Percentiles rank a stretch among this genome's conserved stretches.
phyloP scores from a whole-genome alignment of 306 rosid species.

The Corylus heterophylla region DNA sequence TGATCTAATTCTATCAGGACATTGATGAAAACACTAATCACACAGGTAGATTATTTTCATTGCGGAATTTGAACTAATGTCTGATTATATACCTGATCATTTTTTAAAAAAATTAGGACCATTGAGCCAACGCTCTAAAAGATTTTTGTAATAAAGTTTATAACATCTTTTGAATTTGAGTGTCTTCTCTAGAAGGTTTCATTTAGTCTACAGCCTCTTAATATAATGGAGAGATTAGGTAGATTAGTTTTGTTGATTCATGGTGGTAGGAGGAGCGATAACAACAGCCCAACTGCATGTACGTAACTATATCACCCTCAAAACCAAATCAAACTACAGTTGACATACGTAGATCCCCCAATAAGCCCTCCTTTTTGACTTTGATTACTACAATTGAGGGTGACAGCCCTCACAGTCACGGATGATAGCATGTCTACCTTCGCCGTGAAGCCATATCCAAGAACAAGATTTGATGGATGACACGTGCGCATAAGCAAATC shows the following conservation, averaged over 20 bases:
- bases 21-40: too few species aligned
- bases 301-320: background rate
- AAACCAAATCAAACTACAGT: background rate
- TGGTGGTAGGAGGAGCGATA: slow-evolving; percentile 19
- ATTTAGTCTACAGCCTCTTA: background rate
- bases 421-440: background rate
- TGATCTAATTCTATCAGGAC: too few species aligned
- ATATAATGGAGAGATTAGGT: background rate
- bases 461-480: slow-evolving; percentile 25
- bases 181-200: background rate
- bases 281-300: slow-evolving; percentile 16
- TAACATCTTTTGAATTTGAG: background rate
- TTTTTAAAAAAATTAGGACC: too few species aligned
- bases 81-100: too few species aligned
- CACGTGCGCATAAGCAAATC: slow-evolving; percentile 18
- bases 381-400: background rate
- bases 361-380: slow-evolving; percentile 3
- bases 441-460: slow-evolving; percentile 31
- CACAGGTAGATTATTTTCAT: too few species aligned
- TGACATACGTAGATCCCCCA: background rate
- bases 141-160: background rate
- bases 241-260: background rate
- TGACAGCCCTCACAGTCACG: background rate
- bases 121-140: too few species aligned
- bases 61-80: too few species aligned